Percentiles rank a stretch among this genome's conserved stretches.
Conservation (phyloP, 176 grass and related monocot species). For the Oryza meridionalis region DNA sequence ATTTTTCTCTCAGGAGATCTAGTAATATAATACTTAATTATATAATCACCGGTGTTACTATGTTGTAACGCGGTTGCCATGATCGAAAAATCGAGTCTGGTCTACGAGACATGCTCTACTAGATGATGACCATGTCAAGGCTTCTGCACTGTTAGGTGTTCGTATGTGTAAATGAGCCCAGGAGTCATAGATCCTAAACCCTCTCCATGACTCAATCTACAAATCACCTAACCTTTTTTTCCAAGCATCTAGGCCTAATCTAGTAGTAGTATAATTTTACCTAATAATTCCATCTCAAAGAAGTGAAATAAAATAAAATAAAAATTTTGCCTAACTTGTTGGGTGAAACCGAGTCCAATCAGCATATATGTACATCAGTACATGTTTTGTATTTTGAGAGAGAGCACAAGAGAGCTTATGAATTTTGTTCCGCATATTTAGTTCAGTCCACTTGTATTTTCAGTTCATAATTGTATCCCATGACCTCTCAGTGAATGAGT, state of each 20-base stretch:
- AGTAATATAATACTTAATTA: neutral
- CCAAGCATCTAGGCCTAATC: conserved; percentile 8
- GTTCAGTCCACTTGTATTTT: neutral
- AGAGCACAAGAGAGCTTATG: neutral
- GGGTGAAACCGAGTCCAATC: neutral
- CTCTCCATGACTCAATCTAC: neutral
- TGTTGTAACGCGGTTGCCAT: neutral
- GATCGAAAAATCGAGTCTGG: conserved; percentile 11
- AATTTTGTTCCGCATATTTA: neutral
- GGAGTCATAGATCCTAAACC: conserved; percentile 6
- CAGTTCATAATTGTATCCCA: neutral
- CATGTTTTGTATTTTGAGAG: neutral
- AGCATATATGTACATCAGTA: neutral
- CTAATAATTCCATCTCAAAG: neutral
- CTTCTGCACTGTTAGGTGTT: neutral
- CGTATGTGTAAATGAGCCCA: neutral
- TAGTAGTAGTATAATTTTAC: conserved; percentile 19
- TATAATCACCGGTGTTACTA: neutral
- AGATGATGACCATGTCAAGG: conserved; percentile 31
- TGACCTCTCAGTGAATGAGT: neutral
- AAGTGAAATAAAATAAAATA: neutral
- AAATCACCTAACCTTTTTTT: conserved; percentile 1
- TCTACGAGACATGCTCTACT: neutral
- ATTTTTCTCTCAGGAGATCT: neutral
- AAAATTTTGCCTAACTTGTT: neutral